phyloP scores from a whole-genome alignment of 176 grass and related monocot species.

The Rhipidocladum racemiflorum region DNA sequence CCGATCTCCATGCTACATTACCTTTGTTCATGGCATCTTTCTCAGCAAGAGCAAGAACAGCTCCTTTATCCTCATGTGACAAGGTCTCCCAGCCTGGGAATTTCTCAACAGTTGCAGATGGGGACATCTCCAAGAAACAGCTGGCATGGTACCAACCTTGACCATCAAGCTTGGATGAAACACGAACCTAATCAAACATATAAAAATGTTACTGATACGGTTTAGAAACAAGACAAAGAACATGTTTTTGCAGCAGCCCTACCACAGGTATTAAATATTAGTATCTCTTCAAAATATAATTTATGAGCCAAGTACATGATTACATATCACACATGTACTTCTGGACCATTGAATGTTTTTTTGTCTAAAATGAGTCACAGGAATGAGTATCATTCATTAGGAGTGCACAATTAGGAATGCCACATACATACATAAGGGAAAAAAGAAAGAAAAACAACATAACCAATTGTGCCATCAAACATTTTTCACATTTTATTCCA shows the following conservation, averaged over 20 bases:
- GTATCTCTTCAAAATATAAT: not conserved
- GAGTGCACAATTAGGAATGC: not conserved
- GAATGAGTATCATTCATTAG: not conserved
- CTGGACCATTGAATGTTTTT: not conserved
- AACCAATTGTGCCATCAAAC: not conserved
- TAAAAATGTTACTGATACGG: conserved; percentile 27
- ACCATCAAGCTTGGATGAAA: conserved; percentile 73
- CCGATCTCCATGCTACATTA: conserved; percentile 28
- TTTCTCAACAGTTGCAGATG: conserved; percentile 62
- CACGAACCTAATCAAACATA: conserved; percentile 64
- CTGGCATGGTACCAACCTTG: conserved; percentile 76
- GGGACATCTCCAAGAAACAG: conserved; percentile 70
- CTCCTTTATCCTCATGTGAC: conserved; percentile 56
- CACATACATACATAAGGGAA: not conserved
- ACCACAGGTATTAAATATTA: conserved; percentile 6
- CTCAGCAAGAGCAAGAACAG: conserved; percentile 54
- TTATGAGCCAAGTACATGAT: not conserved
- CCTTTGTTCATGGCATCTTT: conserved; percentile 43
- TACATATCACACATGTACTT: conserved; percentile 14
- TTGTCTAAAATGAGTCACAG: not conserved
- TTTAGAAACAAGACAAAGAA: conserved; percentile 21
- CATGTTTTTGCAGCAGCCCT: not conserved
- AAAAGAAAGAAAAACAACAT: conserved; percentile 6
- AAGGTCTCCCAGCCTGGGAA: conserved; percentile 80
- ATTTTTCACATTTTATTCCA: not conserved